These are phyloP conservation scores for Psilocybe azurescens DNA, from an alignment of 768 basidiomycete genomes.

Conservation along the genomic window DNA sequence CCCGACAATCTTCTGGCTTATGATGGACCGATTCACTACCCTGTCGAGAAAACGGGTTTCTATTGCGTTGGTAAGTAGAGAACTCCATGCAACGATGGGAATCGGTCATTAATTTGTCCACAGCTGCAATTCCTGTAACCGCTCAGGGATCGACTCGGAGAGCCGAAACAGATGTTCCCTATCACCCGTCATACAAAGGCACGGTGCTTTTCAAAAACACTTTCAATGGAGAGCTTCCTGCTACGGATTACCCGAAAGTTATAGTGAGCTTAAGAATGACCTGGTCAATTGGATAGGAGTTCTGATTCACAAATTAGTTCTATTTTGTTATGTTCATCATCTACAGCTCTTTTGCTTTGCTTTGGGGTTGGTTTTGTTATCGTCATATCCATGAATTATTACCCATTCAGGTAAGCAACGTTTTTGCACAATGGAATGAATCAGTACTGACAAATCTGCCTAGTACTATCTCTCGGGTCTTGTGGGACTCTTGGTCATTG, in stretches of 20 bases:
- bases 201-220: conserved; percentile 85
- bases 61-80: conserved; percentile 87
- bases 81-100: not conserved
- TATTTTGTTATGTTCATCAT: conserved; percentile 84
- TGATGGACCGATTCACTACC: conserved; percentile 77
- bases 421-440: not conserved
- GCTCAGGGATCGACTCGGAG: conserved; percentile 53
- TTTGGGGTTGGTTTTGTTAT: conserved; percentile 88
- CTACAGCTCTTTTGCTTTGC: conserved; percentile 70
- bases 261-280: conserved; percentile 59
- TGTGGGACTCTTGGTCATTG: conserved; percentile 84
- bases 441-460: not conserved
- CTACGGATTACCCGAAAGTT: conserved; percentile 97
- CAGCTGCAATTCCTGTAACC: conserved; percentile 90
- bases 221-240: conserved; percentile 88
- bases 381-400: conserved; percentile 82
- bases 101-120: conserved; percentile 1
- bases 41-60: conserved; percentile 87
- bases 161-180: conserved; percentile 55
- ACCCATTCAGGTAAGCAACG: conserved; percentile 74
- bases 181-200: conserved; percentile 82
- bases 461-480: conserved; percentile 93
- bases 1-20: conserved; percentile 60
- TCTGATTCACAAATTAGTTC: conserved; percentile 58
- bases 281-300: not conserved